Evolutionary conservation across 805 yeast species (phyloP).

Genomic region (Lachancea cidri): DNA sequence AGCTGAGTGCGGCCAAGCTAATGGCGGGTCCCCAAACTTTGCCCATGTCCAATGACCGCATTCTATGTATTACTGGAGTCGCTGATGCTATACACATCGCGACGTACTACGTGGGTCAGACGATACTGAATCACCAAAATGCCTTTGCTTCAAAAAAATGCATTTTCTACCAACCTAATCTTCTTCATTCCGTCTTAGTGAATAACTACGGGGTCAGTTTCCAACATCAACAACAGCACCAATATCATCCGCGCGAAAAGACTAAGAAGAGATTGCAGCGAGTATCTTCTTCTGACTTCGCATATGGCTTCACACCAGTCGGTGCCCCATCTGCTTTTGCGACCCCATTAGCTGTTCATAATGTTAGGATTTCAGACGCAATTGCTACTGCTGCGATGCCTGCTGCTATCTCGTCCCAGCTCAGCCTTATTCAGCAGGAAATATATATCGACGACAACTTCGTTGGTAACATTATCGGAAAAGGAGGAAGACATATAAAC

Average conservation of each 20-base stretch:
- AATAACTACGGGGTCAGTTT: slow-evolving; percentile 15
- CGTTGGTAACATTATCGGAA: slow-evolving; percentile 83
- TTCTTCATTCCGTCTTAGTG: slow-evolving; percentile 23
- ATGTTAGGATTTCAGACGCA: slow-evolving; percentile 22
- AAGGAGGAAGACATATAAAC: slow-evolving; percentile 76
- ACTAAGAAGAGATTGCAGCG: slow-evolving; percentile 17
- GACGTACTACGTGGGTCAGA: slow-evolving; percentile 64
- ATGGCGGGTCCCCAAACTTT: slow-evolving; percentile 67
- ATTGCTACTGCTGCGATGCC: slow-evolving; percentile 12
- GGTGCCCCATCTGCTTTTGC: slow-evolving; percentile 26
- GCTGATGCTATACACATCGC: slow-evolving; percentile 88
- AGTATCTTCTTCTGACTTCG: slow-evolving; percentile 1
- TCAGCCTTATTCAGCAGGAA: slow-evolving; percentile 46
- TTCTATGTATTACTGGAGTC: slow-evolving; percentile 66
- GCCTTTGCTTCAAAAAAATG: slow-evolving; percentile 43
- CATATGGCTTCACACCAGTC: slow-evolving; percentile 12
- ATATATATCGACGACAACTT: slow-evolving; percentile 69
- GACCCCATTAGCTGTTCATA: slow-evolving; percentile 24
- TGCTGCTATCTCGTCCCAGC: slow-evolving; percentile 35
- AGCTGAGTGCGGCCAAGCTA: slow-evolving; percentile 69
- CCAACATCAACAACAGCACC: slow-evolving; percentile 26
- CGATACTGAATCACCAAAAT: slow-evolving; percentile 51
- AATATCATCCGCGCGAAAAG: slow-evolving; percentile 20
- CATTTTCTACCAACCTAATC: slow-evolving; percentile 30
- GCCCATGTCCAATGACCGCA: slow-evolving; percentile 73